A percentile compares a stretch with the other conserved stretches of the same genome.
Evolutionary conservation across 1,284 basidiomycete genomes (phyloP).

Genomic region (Ceratobasidium sp.): DNA sequence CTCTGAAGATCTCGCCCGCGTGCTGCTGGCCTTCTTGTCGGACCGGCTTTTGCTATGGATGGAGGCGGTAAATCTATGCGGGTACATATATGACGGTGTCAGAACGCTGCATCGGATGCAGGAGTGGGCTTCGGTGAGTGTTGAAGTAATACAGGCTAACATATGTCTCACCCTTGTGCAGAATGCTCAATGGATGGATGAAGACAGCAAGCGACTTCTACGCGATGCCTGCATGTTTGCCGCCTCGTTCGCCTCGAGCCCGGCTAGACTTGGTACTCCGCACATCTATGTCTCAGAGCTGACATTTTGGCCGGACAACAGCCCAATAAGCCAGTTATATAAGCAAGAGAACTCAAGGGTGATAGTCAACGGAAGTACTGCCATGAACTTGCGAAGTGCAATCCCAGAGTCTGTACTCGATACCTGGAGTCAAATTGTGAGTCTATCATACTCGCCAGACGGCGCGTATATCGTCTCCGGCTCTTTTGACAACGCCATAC

Average conservation of each 20-base stretch:
- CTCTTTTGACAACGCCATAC: neutral
- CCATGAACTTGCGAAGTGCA: neutral
- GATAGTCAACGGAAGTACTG: neutral
- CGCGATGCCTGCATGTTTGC: conserved; percentile 1
- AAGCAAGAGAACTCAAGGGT: neutral
- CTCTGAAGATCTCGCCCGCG: neutral
- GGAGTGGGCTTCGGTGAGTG: neutral
- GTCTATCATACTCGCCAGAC: conserved; percentile 32
- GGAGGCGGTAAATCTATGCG: conserved; percentile 23
- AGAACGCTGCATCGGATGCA: neutral
- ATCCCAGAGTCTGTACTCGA: neutral
- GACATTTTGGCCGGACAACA: neutral
- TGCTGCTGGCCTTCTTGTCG: neutral
- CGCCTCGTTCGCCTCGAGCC: neutral
- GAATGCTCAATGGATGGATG: neutral
- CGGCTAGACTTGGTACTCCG: neutral
- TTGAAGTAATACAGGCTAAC: too few relatives aligned
- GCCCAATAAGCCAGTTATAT: neutral
- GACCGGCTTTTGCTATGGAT: neutral
- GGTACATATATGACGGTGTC: neutral
- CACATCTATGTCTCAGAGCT: conserved; percentile 6
- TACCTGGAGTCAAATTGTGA: neutral
- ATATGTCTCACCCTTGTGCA: neutral
- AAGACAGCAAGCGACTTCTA: neutral
- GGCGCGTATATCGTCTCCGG: conserved; percentile 18